Base-by-base conservation (phyloP, 2,329 filamentous ascomycete genomes). In the Epichloe coenophiala region DNA sequence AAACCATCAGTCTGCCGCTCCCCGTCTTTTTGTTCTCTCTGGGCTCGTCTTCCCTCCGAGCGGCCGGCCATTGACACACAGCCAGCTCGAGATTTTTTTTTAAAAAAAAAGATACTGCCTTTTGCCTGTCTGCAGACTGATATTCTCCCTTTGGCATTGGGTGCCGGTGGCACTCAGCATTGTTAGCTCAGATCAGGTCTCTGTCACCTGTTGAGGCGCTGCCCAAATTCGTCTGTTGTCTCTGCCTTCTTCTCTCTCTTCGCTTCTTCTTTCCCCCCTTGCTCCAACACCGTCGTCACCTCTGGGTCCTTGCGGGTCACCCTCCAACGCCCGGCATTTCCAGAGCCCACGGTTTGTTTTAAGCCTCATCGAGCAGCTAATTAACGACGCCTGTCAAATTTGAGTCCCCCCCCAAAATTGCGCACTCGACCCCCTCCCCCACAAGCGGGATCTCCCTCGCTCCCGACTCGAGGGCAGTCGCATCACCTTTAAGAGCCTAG, bases 391-490 rank as follows among this genome's bases (percentile, higher is more conserved):
- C 36, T 31, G 23, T 15, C 41, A 1, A 44, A 17, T 27, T 42
- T 27, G 9, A 4, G n/a, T n/a, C 21, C 21, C 21, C 23, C 23
- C 21, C 4, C 6, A 1, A 38, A 38, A 33, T 31, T 44, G 41
- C 45, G 35, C 35, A 47, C 21, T 17, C 21, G 15, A 21, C 39
- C 42, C 45, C 31, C 6, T 27, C 6, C 39, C 47, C 50, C 50
- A 49, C 50, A 52, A 43, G 47, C 47, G 47, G 38, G 37, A 39
- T 45, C 51, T 52, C 47, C 43, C 50, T 52, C 50, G 47, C 50
- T 46, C 50, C 47, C 50, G 47, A 37, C 23, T 48, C n/a, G n/a
- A 45, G 21, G 19, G 33, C 45, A 17, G 33, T 31, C 27, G 8
- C 50, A 36, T 27, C 33, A 40, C 46, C 42, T 45, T 37, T 37